Base-by-base conservation (phyloP, 345 rosid genomes). In the Citrus medica region DNA sequence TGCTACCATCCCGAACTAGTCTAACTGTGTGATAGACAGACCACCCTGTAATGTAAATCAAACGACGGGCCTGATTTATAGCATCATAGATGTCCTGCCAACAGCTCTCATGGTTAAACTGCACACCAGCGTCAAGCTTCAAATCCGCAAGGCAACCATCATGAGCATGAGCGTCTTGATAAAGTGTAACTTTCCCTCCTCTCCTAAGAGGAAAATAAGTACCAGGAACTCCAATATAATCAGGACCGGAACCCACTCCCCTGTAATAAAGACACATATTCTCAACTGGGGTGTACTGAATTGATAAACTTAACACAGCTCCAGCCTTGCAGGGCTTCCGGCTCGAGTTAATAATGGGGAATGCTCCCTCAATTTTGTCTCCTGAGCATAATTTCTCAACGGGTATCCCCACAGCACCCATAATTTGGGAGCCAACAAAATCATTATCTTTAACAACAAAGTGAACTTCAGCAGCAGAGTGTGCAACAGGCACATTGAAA, bases 131-230 rank as follows among this genome's bases (percentile, higher is more conserved):
- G 19, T 92, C 97, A 9, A 94, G 90, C 84, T 76, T 71, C 76
- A 94, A 69, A 85, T 78, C 30, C 4, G 97, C 94, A 81, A 92
- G 88, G 17, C 78, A 80, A 46, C 85, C 88, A 40, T 89, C 91
- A 63, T 87, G 94, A 82, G 80, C 92, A 80, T 95, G 98, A 78
- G 98, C 98, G 81, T 95, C 98, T 83, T 95, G 98, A 84, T 95
- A 95, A 40, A 95, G 91, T 46, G 93, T 92, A 75, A 93, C 95
- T 69, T 79, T 91, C 42, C 98, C 91, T 27, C 93, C 93, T 85
- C 80, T 92, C 77, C 98, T 89, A 28, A 95, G 83, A 63, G 97
- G 98, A 80, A 95, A 95, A 78, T 95, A 95, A 3, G 98, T 92
- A 2, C 93, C 93, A 0, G 95, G 94, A 67, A 93, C 93, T 46